A percentile compares a stretch with the other conserved stretches of the same genome.
Evolutionary conservation across 768 basidiomycete genomes (phyloP).

Genomic region (Leccinum variicolor): DNA sequence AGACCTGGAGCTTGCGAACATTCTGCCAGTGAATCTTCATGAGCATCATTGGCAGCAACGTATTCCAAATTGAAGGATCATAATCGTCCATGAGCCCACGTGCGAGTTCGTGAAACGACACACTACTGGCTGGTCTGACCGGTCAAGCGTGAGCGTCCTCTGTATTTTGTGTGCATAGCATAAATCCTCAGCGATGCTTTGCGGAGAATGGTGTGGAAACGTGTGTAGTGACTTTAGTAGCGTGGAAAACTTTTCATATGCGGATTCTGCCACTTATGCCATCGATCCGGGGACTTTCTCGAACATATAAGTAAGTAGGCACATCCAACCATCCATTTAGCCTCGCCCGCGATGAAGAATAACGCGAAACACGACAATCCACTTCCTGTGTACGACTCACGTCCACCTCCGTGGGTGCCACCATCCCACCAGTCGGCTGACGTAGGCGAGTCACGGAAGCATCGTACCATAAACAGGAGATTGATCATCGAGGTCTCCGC

Average conservation of each 20-base stretch:
- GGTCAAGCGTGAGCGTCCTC: no score
- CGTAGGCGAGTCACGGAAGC: constrained; percentile 46
- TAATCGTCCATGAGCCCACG: no score
- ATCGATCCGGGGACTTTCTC: neutral
- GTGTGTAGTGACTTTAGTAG: no score
- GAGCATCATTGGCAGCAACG: no score
- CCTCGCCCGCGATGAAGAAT: constrained; percentile 19
- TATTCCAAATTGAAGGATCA: no score
- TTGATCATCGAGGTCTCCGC: neutral
- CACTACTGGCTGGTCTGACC: no score
- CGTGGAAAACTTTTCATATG: neutral
- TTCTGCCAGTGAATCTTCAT: no score
- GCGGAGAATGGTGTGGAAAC: no score
- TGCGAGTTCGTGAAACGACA: no score
- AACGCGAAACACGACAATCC: constrained; percentile 24
- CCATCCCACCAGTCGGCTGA: constrained; percentile 64
- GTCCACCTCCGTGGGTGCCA: constrained; percentile 73
- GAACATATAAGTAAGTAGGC: neutral
- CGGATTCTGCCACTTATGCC: neutral
- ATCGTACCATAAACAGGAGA: neutral
- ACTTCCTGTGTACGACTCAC: constrained; percentile 58
- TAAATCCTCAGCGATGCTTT: no score
- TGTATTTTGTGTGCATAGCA: no score
- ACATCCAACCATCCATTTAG: neutral
- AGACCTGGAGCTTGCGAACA: no score